Base-by-base conservation (phyloP, 2,329 filamentous ascomycete genomes). In the Fusarium papillatum region DNA sequence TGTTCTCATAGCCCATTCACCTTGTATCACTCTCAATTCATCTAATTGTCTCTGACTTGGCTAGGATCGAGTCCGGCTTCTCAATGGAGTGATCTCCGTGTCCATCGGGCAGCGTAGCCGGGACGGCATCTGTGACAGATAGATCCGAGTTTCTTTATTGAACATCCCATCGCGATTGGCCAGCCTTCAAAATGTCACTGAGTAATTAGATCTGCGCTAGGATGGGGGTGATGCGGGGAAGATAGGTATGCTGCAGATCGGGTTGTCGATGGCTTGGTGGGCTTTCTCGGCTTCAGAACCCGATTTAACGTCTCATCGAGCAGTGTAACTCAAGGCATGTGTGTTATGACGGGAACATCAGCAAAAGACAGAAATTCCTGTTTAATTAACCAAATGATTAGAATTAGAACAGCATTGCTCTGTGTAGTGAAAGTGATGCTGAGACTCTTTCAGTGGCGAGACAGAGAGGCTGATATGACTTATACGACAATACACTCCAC, bases 81-180 rank as follows among this genome's bases (percentile, higher is more conserved):
- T n/a, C 22, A 26, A 29, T 29, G 19, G 22, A 55, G 59, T 31
- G n/a, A 17, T 29, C 19, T 60, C 43, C 26, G 43, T 48, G 46
- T 10, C 8, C 14, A 38, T 73, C 62, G 69, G 50, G 39, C 48
- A 41, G 26, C n/a, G 14, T 7, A 66, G 31, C 65, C 50, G 60
- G 39, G 43, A 31, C 38, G 26, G 60, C 26, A 43, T 26, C 22
- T 10, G 13, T 24, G 60, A 22, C 17, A 62, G 38, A 46, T 46
- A 24, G 19, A 19, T n/a, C 59, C 38, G 59, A 46, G 26, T 63
- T 63, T 31, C 14, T 17, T 46, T 46, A 19, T 16, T 13, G 34
- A 9, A 22, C 24, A 64, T 50, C 29, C 38, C 43, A 36, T 22
- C 4, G n/a, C 16, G 9, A 34, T 64, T 38, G 60, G 60, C 22